phyloP scores from a whole-genome alignment of 1,139 yeast species.

The Martiniozyma asiatica region DNA sequence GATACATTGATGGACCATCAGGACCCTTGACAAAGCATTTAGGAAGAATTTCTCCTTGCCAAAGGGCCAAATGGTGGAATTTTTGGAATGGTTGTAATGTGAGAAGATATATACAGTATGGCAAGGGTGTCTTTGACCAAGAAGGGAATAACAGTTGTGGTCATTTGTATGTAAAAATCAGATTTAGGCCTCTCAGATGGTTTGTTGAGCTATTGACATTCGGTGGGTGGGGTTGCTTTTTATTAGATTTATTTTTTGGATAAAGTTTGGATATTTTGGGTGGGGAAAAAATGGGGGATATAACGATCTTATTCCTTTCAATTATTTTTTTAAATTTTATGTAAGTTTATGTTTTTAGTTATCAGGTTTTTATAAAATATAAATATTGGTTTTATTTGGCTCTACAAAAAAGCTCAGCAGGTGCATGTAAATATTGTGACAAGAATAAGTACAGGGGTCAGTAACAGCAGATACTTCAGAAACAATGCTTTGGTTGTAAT shows the following conservation, averaged over 20 bases:
- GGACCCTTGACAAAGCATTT: constrained; percentile 82
- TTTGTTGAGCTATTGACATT: constrained; percentile 43
- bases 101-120: constrained; percentile 62
- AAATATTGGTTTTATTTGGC: no score
- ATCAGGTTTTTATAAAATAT: no score
- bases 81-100: constrained; percentile 69
- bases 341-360: no score
- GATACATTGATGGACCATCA: constrained; percentile 80
- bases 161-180: constrained; percentile 37
- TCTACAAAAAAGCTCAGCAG: no score
- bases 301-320: not conserved
- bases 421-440: no score
- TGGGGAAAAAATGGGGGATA: no score
- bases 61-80: constrained; percentile 69
- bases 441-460: no score
- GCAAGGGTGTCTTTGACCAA: constrained; percentile 69
- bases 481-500: no score
- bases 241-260: constrained; percentile 49
- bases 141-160: constrained; percentile 63
- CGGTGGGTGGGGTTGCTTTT: constrained; percentile 59
- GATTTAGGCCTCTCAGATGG: constrained; percentile 33
- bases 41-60: constrained; percentile 60
- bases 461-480: no score
- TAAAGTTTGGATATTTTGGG: no score
- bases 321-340: not conserved